Percentiles rank a stretch among this genome's conserved stretches.
These are phyloP conservation scores for Gossypium davidsonii DNA, from an alignment of 441 rosid genomes.

Conservation along the genomic window DNA sequence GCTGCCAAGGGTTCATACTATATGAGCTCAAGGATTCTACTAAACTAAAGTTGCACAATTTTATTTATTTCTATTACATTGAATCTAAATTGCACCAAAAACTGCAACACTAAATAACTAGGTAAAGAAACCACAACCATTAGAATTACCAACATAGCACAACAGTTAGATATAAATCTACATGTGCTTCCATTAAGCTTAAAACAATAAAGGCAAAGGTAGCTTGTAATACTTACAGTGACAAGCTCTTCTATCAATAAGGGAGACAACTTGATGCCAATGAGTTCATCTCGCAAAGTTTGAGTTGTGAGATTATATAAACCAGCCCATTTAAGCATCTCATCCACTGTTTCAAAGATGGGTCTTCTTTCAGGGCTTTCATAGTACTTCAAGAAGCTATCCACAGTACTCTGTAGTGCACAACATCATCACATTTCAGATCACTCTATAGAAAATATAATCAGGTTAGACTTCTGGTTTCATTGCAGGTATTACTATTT, in stretches of 20 bases:
- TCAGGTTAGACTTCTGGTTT: neutral
- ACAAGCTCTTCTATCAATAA: conserved; percentile 55
- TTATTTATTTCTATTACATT: neutral
- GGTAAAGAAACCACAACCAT: neutral
- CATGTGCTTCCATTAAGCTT: neutral
- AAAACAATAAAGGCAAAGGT: neutral
- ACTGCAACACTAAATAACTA: neutral
- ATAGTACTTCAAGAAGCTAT: conserved; percentile 68
- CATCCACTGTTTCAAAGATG: conserved; percentile 61
- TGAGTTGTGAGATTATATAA: conserved; percentile 60
- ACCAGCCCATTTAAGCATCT: conserved; percentile 84
- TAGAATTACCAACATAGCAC: neutral
- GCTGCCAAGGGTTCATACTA: neutral
- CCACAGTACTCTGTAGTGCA: conserved; percentile 51
- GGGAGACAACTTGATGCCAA: conserved; percentile 42
- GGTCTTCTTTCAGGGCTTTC: conserved; percentile 58
- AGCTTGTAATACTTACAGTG: conserved; percentile 44
- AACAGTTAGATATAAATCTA: neutral
- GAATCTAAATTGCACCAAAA: neutral
- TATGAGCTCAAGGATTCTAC: neutral
- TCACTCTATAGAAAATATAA: neutral
- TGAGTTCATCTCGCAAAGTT: conserved; percentile 50
- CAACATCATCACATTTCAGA: neutral
- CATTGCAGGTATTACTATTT: neutral
- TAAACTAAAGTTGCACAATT: neutral